Conservation (phyloP, 2,329 filamentous ascomycete genomes). For the Colletotrichum salicis region DNA sequence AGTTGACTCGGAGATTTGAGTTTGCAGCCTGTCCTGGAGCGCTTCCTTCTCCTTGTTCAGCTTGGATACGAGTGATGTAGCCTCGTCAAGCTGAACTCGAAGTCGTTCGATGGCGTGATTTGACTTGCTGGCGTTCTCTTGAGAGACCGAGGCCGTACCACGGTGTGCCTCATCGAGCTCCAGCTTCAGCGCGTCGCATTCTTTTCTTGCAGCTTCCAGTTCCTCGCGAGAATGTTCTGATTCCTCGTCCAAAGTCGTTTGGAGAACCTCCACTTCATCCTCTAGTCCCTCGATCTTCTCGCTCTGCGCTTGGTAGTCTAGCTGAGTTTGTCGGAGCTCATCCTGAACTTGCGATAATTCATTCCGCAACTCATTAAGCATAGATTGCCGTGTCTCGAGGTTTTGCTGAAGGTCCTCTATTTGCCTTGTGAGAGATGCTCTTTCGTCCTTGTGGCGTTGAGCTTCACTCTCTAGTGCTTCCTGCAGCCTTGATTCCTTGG, state of each 20-base stretch:
- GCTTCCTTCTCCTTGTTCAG: slow-evolving; percentile 46
- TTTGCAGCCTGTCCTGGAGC: slow-evolving; percentile 61
- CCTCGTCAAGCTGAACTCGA: slow-evolving; percentile 30
- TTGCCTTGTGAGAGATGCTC: slow-evolving; percentile 76
- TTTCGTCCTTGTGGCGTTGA: slow-evolving; percentile 77
- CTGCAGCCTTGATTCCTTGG: slow-evolving; percentile 74
- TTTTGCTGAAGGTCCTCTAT: slow-evolving; percentile 79
- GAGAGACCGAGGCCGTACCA: slow-evolving; percentile 25
- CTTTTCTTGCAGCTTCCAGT: slow-evolving; percentile 55
- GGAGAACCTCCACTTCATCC: slow-evolving; percentile 80
- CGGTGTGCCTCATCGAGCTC: slow-evolving; percentile 52
- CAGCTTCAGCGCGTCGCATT: slow-evolving; percentile 55
- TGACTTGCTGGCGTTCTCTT: slow-evolving; percentile 29
- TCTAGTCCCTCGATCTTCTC: slow-evolving; percentile 76
- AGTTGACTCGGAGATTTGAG: slow-evolving; percentile 68
- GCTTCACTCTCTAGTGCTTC: slow-evolving; percentile 76
- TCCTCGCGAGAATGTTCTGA: slow-evolving; percentile 66
- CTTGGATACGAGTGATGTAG: slow-evolving; percentile 32
- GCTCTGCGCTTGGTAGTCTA: slow-evolving; percentile 69
- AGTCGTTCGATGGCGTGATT: slow-evolving; percentile 50
- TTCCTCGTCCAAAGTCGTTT: slow-evolving; percentile 73
- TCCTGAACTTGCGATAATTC: slow-evolving; percentile 75
- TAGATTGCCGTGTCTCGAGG: slow-evolving; percentile 72
- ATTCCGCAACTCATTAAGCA: slow-evolving; percentile 71
- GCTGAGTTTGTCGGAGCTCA: slow-evolving; percentile 74